Evolutionary conservation across 2,329 filamentous ascomycete species (phyloP).

Genomic region (Colletotrichum sp.): DNA sequence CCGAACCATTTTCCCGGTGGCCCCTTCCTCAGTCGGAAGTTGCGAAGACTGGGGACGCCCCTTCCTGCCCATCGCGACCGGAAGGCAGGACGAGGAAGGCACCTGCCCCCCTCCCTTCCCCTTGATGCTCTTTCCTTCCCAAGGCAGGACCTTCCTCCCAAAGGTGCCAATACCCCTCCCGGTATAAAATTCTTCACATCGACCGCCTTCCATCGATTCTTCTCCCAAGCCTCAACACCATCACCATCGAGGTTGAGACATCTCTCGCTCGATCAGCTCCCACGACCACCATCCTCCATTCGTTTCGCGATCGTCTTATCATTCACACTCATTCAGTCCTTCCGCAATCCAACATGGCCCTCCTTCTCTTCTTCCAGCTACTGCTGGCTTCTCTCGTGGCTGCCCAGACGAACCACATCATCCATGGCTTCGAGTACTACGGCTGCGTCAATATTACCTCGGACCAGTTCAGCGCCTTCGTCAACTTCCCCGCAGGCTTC

Average conservation of each 20-base stretch:
- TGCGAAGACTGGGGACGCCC: neutral
- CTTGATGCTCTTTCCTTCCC: neutral
- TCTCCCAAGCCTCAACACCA: neutral
- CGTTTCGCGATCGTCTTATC: neutral
- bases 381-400: constrained; percentile 1
- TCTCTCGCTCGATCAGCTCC: neutral
- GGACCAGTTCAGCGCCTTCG: constrained; percentile 2
- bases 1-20: no score
- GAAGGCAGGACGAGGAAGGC: neutral
- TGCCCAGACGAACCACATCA: constrained; percentile 1
- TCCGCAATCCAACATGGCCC: neutral
- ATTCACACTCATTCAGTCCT: neutral
- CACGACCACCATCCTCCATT: neutral
- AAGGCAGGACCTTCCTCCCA: neutral
- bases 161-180: neutral
- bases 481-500: constrained; percentile 1
- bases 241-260: neutral
- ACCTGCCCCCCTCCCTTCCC: neutral
- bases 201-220: neutral
- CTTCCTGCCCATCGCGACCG: neutral
- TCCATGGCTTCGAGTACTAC: constrained; percentile 13
- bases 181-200: neutral
- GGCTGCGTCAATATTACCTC: constrained; percentile 13
- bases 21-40: neutral
- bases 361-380: neutral